Base-by-base conservation (phyloP, 2,329 filamentous ascomycete genomes). In the Ceratocystis diversiconidia region DNA sequence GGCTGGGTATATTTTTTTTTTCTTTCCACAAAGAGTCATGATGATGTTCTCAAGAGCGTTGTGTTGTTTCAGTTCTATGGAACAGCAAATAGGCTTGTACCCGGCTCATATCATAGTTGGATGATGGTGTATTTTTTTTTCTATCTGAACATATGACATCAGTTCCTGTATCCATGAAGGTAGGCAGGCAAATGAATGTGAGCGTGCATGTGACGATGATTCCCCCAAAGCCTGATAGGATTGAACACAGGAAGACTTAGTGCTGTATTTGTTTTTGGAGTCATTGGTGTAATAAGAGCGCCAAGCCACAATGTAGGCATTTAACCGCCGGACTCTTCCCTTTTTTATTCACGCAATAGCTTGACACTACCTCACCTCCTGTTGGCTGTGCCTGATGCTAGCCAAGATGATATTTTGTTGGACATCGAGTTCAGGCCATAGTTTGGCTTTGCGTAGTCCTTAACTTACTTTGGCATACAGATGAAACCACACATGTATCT, bases 101-200 rank as follows among this genome's bases (percentile, higher is more conserved):
- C 22, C 59, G 43, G 62, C 60, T 64, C 46, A 62, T 64, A 64
- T 66, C 28, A 64, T 57, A 46, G 46, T 55, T 61, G 64, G 52
- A 66, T 66, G 61, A 64, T 41, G 43, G 32, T 22, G 17, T 10
- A 15, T 48, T 48, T 57, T 57, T 46, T 65, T 62, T 46, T 41
- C 22, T 36, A 59, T 59, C 55, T 36, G 55, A 59, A 59, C 55
- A 59, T 59, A 59, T 36, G 55, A 59, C 5, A 59, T 32, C 25
- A 59, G 28, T 36, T 59, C 17, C 32, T 59, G 28, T 32, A 59
- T 59, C n/a, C 3, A 32, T 57, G 10, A 10, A 3, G 12, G 48
- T 52, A 12, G 12, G 2, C n/a, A 32, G 12, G 32, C 32, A 12
- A 36, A 36, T 12, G 10, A 36, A 41, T 41, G 36, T 41, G 36